phyloP scores from a whole-genome alignment of 257 asterid species.

The Verbascum thapsus region DNA sequence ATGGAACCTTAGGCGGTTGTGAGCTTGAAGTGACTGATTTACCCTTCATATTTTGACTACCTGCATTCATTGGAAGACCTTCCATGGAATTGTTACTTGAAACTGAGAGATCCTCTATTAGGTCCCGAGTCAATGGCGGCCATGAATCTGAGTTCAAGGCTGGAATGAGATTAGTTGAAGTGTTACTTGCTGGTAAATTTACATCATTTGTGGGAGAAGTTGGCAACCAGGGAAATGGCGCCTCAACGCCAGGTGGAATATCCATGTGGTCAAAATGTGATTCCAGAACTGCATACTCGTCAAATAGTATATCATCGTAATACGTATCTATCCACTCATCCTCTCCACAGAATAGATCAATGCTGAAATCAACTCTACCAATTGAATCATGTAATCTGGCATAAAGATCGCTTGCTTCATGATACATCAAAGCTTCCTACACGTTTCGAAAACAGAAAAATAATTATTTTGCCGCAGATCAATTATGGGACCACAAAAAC shows the following conservation, averaged over 20 bases:
- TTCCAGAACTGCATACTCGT: conserved; percentile 50
- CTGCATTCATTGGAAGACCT: conserved; percentile 15
- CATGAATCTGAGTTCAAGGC: conserved; percentile 30
- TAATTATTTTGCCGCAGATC: no score
- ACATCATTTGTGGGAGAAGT: conserved; percentile 32
- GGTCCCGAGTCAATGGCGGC: conserved; percentile 8
- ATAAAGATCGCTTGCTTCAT: no score
- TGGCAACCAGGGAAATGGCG: conserved; percentile 67
- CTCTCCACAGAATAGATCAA: conserved; percentile 47
- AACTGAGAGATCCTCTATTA: conserved; percentile 28
- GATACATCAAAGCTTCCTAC: no score
- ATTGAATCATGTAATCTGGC: no score
- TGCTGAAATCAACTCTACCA: conserved; percentile 13
- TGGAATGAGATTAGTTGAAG: conserved; percentile 39
- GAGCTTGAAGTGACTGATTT: no score
- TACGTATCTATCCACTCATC: conserved; percentile 55
- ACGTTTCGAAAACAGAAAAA: no score
- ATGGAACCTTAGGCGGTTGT: conserved; percentile 21
- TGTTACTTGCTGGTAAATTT: conserved; percentile 37
- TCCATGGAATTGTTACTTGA: conserved; percentile 26
- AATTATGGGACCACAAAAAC: no score
- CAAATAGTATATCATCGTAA: conserved; percentile 50
- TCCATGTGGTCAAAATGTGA: conserved; percentile 73
- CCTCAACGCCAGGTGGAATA: conserved; percentile 86
- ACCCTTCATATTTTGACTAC: conserved; percentile 30